phyloP scores from a whole-genome alignment of 805 yeast genomes.

The Cyberlindnera maritima region DNA sequence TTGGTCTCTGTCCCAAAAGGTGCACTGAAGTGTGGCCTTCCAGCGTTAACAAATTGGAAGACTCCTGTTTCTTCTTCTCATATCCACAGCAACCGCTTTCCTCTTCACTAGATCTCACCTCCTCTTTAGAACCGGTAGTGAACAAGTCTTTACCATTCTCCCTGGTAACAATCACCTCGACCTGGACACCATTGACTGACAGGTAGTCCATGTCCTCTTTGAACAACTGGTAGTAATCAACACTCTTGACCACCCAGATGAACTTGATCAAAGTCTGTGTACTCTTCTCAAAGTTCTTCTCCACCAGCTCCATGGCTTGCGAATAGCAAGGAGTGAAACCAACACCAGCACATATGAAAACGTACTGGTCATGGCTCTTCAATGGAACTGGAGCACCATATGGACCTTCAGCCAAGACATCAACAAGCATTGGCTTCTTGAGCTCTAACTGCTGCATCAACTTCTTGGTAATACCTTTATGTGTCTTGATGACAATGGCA shows the following conservation, averaged over 20 bases:
- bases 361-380: constrained; percentile 35
- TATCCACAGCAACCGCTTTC: background rate
- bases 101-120: background rate
- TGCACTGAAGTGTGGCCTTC: constrained; percentile 3
- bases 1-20: constrained; percentile 15
- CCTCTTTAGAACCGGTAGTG: background rate
- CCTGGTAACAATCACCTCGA: constrained; percentile 21
- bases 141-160: background rate
- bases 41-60: background rate
- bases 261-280: constrained; percentile 38
- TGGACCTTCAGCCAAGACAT: constrained; percentile 57
- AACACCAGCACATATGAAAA: constrained; percentile 48
- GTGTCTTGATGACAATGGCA: constrained; percentile 45
- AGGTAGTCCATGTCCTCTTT: constrained; percentile 40
- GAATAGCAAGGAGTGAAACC: constrained; percentile 52
- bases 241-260: constrained; percentile 62
- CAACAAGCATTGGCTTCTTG: constrained; percentile 31
- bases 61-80: background rate
- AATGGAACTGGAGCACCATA: constrained; percentile 50
- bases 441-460: constrained; percentile 33
- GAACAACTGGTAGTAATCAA: constrained; percentile 47
- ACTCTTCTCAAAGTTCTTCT: constrained; percentile 9
- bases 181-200: constrained; percentile 23
- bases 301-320: constrained; percentile 33
- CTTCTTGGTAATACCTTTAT: constrained; percentile 53